Conservation (phyloP, 352 stramenopile species). For the Pseudoperonospora humuli region DNA sequence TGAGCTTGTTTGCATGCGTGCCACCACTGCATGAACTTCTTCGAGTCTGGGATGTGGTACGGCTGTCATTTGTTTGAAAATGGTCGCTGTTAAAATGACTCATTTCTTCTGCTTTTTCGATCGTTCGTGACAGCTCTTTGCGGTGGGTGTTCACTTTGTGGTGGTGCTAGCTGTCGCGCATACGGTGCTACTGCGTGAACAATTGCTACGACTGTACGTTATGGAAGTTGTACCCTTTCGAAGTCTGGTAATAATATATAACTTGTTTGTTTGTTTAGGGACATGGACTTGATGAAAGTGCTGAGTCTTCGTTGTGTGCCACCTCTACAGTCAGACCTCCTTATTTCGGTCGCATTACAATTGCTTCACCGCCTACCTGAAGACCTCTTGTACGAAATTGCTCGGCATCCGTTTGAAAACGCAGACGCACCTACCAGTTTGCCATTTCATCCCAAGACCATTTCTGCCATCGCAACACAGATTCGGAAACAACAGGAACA, state of each 20-base stretch:
- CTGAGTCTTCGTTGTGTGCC: conserved; percentile 78
- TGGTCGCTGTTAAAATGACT: too few relatives aligned
- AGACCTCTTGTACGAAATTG: conserved; percentile 82
- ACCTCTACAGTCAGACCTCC: conserved; percentile 69
- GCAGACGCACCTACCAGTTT: conserved; percentile 49
- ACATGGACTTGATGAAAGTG: conserved; percentile 87
- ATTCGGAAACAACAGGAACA: conserved; percentile 28
- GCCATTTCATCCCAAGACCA: conserved; percentile 43
- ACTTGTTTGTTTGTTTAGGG: conserved; percentile 23
- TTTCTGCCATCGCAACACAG: conserved; percentile 41
- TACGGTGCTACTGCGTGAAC: conserved; percentile 80
- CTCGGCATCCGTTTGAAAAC: conserved; percentile 70
- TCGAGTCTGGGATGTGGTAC: conserved; percentile 87
- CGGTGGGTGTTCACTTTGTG: conserved; percentile 87
- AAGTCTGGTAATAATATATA: not conserved
- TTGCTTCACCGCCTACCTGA: conserved; percentile 81
- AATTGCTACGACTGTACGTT: conserved; percentile 68
- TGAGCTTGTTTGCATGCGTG: conserved; percentile 88
- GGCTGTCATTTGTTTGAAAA: too few relatives aligned
- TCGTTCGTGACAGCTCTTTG: conserved; percentile 57
- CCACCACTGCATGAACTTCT: conserved; percentile 83
- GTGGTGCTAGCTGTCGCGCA: conserved; percentile 85
- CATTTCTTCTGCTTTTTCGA: too few relatives aligned
- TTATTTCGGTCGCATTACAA: conserved; percentile 81
- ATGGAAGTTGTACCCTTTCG: not conserved